These are phyloP conservation scores for Fusarium sublunatum DNA, from an alignment of 2,329 filamentous ascomycete genomes.

Conservation along the genomic window DNA sequence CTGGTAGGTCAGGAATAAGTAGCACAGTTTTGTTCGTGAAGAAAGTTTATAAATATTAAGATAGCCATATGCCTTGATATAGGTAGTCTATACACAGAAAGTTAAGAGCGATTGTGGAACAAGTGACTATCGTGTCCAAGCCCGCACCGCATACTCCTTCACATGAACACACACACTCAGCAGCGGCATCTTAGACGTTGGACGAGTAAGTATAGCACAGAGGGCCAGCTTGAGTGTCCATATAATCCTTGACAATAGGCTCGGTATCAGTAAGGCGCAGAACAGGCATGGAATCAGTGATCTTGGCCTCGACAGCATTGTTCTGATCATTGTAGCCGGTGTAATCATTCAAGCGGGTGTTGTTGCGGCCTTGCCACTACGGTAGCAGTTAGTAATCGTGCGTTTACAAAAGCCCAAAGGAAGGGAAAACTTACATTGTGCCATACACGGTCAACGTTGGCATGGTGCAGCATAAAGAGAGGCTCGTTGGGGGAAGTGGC, in stretches of 20 bases:
- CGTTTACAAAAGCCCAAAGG: accelerated
- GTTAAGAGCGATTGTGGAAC: too few relatives aligned
- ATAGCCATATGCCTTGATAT: too few relatives aligned
- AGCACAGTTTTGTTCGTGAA: too few relatives aligned
- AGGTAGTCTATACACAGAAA: too few relatives aligned
- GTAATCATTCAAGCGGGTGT: constrained; percentile 16
- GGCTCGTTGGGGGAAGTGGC: constrained; percentile 46
- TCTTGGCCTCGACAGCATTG: not conserved
- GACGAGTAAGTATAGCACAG: constrained; percentile 30
- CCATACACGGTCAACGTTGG: constrained; percentile 43
- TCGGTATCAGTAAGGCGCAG: not conserved
- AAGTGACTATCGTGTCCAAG: too few relatives aligned
- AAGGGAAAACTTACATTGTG: constrained; percentile 3
- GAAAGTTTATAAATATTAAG: too few relatives aligned
- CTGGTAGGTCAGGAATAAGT: too few relatives aligned
- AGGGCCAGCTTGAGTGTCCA: constrained; percentile 16
- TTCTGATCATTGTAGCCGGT: not conserved
- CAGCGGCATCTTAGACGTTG: not conserved
- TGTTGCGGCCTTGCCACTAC: constrained; percentile 21
- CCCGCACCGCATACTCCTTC: too few relatives aligned
- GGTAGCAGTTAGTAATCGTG: not conserved
- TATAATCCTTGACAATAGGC: constrained; percentile 25
- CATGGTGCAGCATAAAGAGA: constrained; percentile 47
- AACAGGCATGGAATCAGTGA: constrained; percentile 4
- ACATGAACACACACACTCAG: too few relatives aligned